Conservation (phyloP, 306 rosid genomes). For the Leucaena leucocephala region DNA sequence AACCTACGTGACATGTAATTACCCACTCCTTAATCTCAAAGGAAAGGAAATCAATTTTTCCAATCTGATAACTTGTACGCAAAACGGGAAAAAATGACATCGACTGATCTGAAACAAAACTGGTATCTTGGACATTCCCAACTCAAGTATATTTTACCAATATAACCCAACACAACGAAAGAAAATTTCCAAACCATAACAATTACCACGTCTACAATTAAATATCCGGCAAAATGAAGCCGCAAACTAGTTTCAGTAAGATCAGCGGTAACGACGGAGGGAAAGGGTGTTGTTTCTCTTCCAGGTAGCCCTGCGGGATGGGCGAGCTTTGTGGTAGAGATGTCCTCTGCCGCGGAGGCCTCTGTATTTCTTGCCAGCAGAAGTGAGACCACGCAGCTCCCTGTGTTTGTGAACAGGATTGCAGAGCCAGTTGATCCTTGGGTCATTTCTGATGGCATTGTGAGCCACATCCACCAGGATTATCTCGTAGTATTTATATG, state of each 20-base stretch:
- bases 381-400: constrained; percentile 81
- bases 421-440: constrained; percentile 82
- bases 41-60: no score
- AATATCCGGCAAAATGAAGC: constrained; percentile 16
- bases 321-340: constrained; percentile 63
- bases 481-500: constrained; percentile 79
- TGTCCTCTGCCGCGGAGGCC: constrained; percentile 85
- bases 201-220: not conserved
- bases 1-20: no score
- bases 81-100: no score
- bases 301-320: constrained; percentile 92
- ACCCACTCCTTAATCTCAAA: no score
- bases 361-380: constrained; percentile 80
- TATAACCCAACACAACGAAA: no score
- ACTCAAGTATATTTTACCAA: no score
- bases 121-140: no score
- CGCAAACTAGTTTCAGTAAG: constrained; percentile 1
- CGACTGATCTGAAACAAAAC: no score
- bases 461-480: constrained; percentile 82
- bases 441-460: constrained; percentile 72
- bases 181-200: not conserved
- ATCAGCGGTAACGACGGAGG: constrained; percentile 76
- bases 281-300: constrained; percentile 87
- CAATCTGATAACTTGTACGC: no score
- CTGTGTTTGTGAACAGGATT: constrained; percentile 85